phyloP scores from a whole-genome alignment of 1,284 basidiomycete species.

The Amylostereum areolatum region DNA sequence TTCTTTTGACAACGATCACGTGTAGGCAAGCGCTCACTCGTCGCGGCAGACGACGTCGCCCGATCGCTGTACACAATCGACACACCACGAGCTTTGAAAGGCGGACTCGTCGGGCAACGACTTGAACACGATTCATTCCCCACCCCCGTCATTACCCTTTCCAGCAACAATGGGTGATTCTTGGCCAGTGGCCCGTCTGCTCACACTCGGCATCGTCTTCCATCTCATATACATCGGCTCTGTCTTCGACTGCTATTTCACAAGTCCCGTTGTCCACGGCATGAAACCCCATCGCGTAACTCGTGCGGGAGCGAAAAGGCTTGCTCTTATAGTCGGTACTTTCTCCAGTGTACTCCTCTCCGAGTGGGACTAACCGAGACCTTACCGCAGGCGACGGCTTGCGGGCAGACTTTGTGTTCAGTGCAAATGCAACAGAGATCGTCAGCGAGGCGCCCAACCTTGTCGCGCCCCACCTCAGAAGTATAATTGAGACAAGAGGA shows the following conservation, averaged over 20 bases:
- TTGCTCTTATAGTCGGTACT: constrained; percentile 77
- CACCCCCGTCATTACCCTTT: too few species aligned
- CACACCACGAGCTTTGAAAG: too few species aligned
- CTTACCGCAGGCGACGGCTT: constrained; percentile 64
- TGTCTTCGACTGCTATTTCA: constrained; percentile 90
- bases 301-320: constrained; percentile 55
- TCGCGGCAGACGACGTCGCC: too few species aligned
- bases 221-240: constrained; percentile 69
- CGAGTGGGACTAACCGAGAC: background rate
- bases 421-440: constrained; percentile 51
- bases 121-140: too few species aligned
- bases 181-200: constrained; percentile 27
- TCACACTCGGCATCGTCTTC: constrained; percentile 66
- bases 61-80: too few species aligned
- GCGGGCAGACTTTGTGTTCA: constrained; percentile 78
- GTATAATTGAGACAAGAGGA: constrained; percentile 60
- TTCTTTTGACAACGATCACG: too few species aligned
- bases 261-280: constrained; percentile 71
- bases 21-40: too few species aligned
- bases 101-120: too few species aligned
- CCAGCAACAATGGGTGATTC: too few species aligned
- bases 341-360: background rate
- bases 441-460: constrained; percentile 48
- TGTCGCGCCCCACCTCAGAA: constrained; percentile 76
- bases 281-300: constrained; percentile 51